Percentiles rank a stretch among this genome's conserved stretches.
Conservation (phyloP, 192 early-diverging fungal genomes). For the Gorgonomyces haynaldii region DNA sequence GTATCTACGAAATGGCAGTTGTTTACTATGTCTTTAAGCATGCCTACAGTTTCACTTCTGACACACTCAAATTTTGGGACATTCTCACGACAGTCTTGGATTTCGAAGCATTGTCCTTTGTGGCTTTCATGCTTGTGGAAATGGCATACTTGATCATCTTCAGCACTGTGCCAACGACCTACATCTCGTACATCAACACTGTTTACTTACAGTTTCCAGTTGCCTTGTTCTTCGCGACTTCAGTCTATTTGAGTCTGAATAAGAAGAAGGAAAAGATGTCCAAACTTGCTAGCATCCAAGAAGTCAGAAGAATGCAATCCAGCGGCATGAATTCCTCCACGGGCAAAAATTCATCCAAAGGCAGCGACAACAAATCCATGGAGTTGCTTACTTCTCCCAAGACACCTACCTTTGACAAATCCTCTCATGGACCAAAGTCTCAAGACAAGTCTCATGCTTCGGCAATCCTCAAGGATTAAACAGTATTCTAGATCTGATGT, state of each 20-base stretch:
- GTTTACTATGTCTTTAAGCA: neutral
- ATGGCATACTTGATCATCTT: constrained; percentile 4
- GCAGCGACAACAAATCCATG: too few species aligned
- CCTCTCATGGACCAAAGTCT: too few species aligned
- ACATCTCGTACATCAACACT: constrained; percentile 2
- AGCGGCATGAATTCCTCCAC: too few species aligned
- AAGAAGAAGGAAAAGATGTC: neutral
- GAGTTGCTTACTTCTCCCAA: too few species aligned
- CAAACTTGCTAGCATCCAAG: too few species aligned
- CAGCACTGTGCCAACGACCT: neutral
- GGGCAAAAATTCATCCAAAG: too few species aligned
- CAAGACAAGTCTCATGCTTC: too few species aligned
- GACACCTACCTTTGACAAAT: too few species aligned
- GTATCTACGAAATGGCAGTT: neutral
- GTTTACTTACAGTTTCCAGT: neutral
- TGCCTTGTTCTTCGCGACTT: neutral
- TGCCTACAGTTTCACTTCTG: neutral
- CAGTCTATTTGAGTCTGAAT: neutral
- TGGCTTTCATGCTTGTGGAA: neutral
- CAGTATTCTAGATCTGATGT: too few species aligned
- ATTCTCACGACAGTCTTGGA: constrained; percentile 1
- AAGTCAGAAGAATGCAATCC: too few species aligned
- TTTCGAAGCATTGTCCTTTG: constrained; percentile 6
- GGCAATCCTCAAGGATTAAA: too few species aligned
- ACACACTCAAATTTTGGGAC: neutral